Conservation (phyloP, 164 flowering plant species). For the Chloranthus sessilifolius region DNA sequence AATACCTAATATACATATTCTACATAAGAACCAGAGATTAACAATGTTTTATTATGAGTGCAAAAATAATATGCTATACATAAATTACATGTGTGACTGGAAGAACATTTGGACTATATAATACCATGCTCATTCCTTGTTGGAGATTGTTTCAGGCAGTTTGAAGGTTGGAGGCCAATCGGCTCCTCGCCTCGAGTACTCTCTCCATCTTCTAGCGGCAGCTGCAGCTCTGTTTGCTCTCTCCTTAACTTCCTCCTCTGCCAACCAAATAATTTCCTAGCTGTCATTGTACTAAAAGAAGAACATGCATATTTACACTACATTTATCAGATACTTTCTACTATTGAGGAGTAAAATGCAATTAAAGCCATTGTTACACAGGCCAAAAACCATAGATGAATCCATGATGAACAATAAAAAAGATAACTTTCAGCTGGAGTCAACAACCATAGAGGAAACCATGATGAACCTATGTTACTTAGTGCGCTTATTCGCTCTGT, state of each 20-base stretch:
- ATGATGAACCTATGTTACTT: too few relatives aligned
- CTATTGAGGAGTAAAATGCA: constrained; percentile 1
- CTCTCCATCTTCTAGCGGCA: constrained; percentile 96
- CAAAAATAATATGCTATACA: constrained; percentile 16
- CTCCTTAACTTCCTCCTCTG: constrained; percentile 80
- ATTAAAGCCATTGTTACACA: too few relatives aligned
- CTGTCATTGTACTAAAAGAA: background rate
- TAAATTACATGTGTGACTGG: constrained; percentile 3
- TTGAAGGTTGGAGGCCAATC: constrained; percentile 77
- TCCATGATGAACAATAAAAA: too few relatives aligned
- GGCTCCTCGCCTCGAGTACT: constrained; percentile 80
- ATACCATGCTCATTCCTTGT: constrained; percentile 31
- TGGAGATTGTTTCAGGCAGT: constrained; percentile 70
- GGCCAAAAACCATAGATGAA: too few relatives aligned
- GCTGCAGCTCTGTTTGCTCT: constrained; percentile 83
- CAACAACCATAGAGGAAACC: too few relatives aligned
- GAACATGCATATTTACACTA: background rate
- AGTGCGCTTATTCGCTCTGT: too few relatives aligned
- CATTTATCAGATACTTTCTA: constrained; percentile 1
- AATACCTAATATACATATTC: too few relatives aligned
- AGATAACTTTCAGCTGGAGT: too few relatives aligned
- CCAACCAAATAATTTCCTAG: constrained; percentile 8
- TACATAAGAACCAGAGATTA: too few relatives aligned
- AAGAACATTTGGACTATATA: constrained; percentile 2
- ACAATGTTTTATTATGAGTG: background rate